Base-by-base conservation (phyloP, 2,329 filamentous ascomycete species). In the Oidium heveae region DNA sequence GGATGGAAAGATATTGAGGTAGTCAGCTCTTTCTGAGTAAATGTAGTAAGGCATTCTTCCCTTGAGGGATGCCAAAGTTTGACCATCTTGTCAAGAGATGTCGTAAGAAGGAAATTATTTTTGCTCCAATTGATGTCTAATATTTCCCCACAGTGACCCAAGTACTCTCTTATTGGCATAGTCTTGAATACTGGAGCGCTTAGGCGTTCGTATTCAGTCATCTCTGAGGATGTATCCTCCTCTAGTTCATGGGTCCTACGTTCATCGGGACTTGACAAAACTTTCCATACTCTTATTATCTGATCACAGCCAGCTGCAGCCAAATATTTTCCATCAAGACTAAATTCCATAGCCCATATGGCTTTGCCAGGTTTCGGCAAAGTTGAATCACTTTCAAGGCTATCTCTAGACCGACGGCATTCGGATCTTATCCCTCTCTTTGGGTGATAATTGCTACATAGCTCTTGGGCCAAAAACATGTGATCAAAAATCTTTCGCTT, bases 51-150 rank as follows among this genome's bases (percentile, higher is more conserved):
- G 62, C 87, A 95, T 63, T 96, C 88, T 3, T 74, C 68, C 54
- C 89, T 75, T 64, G 78, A 89, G 58, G 91, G 74, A 67, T 98
- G 91, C 89, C 91, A 98, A 51, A 98, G 68, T 15, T 86, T 77
- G 13, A 98, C 91, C 0, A 88, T 94, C 70, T 95, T 95, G 66
- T 98, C 91, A 87, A 96, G 95, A 0, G 88, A 94, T 0, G 88
- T 93, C 3, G 89, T 95, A 16, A 98, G 72, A 32, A 98, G 68
- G 61, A 98, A 98, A 66, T 94, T 94, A 68, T 98, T 98, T 73
- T 96, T 98, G 70, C 89, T 96, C 91, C 91, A 98, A 66, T 86
- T 94, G 57, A 98, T 67, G 64, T 94, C 89, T 59, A 98, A 70
- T 6, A 98, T 79, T 60, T 93, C 88, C 16, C 83, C 81, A 0